Evolutionary conservation across 2,329 filamentous ascomycete genomes (phyloP).

Genomic region (Trichoderma harzianum): DNA sequence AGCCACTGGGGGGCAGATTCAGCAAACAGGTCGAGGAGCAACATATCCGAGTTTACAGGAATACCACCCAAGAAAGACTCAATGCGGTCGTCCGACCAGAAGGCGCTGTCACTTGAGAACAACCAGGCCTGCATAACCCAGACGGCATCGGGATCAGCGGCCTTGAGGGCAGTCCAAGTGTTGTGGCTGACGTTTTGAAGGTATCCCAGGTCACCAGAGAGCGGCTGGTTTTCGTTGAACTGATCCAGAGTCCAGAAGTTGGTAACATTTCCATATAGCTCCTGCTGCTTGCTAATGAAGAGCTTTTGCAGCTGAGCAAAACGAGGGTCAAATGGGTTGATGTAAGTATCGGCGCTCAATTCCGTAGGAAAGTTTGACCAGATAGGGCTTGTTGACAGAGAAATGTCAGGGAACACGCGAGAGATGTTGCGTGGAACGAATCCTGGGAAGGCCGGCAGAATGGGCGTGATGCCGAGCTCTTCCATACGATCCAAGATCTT

Average conservation of each 20-base stretch:
- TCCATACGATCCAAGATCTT: constrained; percentile 48
- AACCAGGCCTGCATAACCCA: constrained; percentile 54
- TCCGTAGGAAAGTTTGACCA: constrained; percentile 41
- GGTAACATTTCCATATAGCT: constrained; percentile 45
- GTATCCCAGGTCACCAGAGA: constrained; percentile 43
- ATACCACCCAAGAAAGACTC: constrained; percentile 49
- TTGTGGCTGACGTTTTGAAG: constrained; percentile 38
- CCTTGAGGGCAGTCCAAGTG: constrained; percentile 47
- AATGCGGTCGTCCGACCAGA: constrained; percentile 44
- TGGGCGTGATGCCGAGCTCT: constrained; percentile 50
- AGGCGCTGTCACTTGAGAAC: constrained; percentile 42
- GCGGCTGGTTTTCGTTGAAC: constrained; percentile 50
- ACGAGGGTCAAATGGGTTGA: constrained; percentile 43
- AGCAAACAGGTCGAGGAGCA: constrained; percentile 50
- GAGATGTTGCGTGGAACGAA: constrained; percentile 44
- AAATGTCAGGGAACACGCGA: constrained; percentile 40
- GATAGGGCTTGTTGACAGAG: constrained; percentile 41
- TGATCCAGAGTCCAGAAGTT: constrained; percentile 50
- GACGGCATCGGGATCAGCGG: constrained; percentile 44
- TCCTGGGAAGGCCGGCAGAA: constrained; percentile 48
- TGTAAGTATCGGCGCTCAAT: constrained; percentile 46
- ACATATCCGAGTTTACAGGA: constrained; percentile 41
- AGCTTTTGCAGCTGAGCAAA: constrained; percentile 42
- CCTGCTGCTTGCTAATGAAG: constrained; percentile 45
- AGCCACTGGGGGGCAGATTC: constrained; percentile 50